These are phyloP conservation scores for Caryopteris hybrid DNA, from an alignment of 305 asterid genomes.

Conservation along the genomic window DNA sequence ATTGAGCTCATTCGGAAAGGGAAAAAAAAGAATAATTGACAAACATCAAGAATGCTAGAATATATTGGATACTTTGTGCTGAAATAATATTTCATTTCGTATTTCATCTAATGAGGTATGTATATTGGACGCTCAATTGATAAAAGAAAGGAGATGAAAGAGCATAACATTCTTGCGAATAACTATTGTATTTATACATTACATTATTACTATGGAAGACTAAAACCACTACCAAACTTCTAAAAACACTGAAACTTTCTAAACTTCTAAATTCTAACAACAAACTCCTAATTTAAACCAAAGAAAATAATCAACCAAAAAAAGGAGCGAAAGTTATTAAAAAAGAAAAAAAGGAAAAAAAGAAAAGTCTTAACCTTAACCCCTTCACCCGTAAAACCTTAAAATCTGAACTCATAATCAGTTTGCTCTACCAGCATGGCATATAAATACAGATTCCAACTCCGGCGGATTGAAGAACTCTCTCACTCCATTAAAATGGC, in stretches of 20 bases:
- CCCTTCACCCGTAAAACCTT: too few relatives aligned
- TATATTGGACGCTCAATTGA: background rate
- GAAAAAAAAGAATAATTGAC: too few relatives aligned
- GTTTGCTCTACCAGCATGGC: conserved; percentile 55
- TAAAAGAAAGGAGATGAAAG: background rate
- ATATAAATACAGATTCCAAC: conserved; percentile 63
- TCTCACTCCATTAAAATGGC: conserved; percentile 43
- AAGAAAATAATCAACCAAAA: background rate
- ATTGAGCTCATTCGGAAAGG: background rate
- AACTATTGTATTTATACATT: conserved; percentile 31
- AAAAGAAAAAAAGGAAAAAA: too few relatives aligned
- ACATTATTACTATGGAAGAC: conserved; percentile 23
- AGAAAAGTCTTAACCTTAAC: background rate
- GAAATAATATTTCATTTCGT: background rate
- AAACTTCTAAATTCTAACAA: conserved; percentile 11
- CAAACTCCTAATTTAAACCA: conserved; percentile 16
- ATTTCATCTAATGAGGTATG: too few relatives aligned
- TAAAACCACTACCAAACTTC: conserved; percentile 18
- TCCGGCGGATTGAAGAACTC: conserved; percentile 87
- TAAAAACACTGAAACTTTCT: conserved; percentile 4
- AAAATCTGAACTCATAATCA: conserved; percentile 17
- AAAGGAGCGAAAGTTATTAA: too few relatives aligned
- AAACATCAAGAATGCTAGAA: background rate
- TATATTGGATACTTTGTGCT: background rate
- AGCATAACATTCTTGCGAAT: conserved; percentile 4